Evolutionary conservation across 1,284 basidiomycete species (phyloP).

Genomic region (Clitocybe nebularis): DNA sequence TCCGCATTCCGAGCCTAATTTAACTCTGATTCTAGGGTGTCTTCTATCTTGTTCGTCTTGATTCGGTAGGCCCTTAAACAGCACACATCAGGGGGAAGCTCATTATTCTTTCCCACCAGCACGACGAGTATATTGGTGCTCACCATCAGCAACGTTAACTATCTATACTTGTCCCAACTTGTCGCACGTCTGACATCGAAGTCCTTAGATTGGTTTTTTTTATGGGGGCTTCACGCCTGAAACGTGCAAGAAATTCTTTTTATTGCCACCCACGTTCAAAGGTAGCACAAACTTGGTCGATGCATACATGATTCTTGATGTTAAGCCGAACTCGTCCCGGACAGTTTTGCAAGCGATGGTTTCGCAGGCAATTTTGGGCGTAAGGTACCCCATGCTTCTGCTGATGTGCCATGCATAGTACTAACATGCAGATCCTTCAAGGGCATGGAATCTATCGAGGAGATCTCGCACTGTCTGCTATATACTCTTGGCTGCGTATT

Average conservation of each 20-base stretch:
- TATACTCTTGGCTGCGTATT: slow-evolving; percentile 32
- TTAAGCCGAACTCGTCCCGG: too few species aligned
- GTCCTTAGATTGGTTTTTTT: slow-evolving; percentile 40
- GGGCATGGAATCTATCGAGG: slow-evolving; percentile 49
- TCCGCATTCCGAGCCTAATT: slow-evolving; percentile 5
- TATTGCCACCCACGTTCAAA: slow-evolving; percentile 50
- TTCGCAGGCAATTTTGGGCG: slow-evolving; percentile 50
- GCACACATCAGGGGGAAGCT: slow-evolving; percentile 6
- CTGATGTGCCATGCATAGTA: background rate
- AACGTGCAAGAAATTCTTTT: slow-evolving; percentile 38
- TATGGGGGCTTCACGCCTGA: slow-evolving; percentile 32
- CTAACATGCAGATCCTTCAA: slow-evolving; percentile 17
- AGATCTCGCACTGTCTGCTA: slow-evolving; percentile 36
- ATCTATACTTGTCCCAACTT: slow-evolving; percentile 15
- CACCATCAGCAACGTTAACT: slow-evolving; percentile 30
- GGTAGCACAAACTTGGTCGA: too few species aligned
- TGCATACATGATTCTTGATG: too few species aligned
- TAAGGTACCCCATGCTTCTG: slow-evolving; percentile 34
- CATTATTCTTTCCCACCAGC: slow-evolving; percentile 18
- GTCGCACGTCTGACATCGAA: slow-evolving; percentile 17
- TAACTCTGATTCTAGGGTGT: slow-evolving; percentile 25
- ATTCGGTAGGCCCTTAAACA: slow-evolving; percentile 32
- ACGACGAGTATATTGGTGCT: slow-evolving; percentile 31
- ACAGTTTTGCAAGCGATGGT: slow-evolving; percentile 53
- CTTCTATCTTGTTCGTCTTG: slow-evolving; percentile 36